These are phyloP conservation scores for Benincasa hispida DNA, from an alignment of 306 rosid species.

Conservation along the genomic window DNA sequence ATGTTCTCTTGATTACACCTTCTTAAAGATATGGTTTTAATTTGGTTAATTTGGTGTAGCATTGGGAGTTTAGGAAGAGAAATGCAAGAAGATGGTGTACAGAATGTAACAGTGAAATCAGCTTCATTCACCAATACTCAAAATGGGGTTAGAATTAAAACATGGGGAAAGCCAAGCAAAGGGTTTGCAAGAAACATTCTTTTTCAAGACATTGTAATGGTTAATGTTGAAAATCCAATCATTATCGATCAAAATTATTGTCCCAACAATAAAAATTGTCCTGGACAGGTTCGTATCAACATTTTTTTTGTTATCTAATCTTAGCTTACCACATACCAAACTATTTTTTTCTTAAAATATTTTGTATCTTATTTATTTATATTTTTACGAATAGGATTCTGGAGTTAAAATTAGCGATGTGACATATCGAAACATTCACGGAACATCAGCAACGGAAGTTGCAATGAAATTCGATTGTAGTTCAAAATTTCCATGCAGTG, in stretches of 20 bases:
- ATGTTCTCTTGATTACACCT: too few species aligned
- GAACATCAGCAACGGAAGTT: background rate
- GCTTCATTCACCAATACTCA: conserved; percentile 35
- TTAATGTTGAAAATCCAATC: conserved; percentile 20
- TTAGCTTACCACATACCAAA: too few species aligned
- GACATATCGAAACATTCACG: background rate
- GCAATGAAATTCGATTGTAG: background rate
- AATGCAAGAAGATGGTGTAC: conserved; percentile 16
- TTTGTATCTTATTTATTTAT: background rate
- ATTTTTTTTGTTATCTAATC: too few species aligned
- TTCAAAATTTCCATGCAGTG: background rate
- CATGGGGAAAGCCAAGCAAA: conserved; percentile 61
- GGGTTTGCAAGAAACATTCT: conserved; percentile 29
- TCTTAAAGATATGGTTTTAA: background rate
- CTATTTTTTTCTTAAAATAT: background rate
- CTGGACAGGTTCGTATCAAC: conserved; percentile 1
- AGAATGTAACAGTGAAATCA: conserved; percentile 36
- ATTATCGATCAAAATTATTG: conserved; percentile 64
- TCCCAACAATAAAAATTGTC: conserved; percentile 36
- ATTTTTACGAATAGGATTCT: background rate
- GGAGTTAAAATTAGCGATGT: background rate
- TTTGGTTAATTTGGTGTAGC: conserved; percentile 9
- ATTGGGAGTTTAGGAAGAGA: conserved; percentile 40
- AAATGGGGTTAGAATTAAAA: conserved; percentile 58
- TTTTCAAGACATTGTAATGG: conserved; percentile 24